phyloP scores from a whole-genome alignment of 345 rosid species.

The Lepidium sativum region DNA sequence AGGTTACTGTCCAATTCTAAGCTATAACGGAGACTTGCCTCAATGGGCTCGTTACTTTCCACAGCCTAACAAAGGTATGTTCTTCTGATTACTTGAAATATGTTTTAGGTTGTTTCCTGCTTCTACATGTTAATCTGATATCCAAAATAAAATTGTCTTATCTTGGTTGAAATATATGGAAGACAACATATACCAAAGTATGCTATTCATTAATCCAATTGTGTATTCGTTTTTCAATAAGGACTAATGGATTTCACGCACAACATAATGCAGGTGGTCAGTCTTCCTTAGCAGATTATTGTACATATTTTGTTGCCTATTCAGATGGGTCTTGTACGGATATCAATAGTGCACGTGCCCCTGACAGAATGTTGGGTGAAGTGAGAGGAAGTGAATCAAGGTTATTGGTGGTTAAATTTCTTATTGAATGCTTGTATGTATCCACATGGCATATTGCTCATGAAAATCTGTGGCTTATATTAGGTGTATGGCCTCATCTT shows the following conservation, averaged over 20 bases:
- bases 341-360: slow-evolving; percentile 83
- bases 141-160: neutral
- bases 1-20: slow-evolving; percentile 96
- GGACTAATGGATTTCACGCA: neutral
- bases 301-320: slow-evolving; percentile 95
- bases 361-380: slow-evolving; percentile 99
- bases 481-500: slow-evolving; percentile 98
- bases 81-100: neutral
- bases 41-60: slow-evolving; percentile 97
- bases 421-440: neutral
- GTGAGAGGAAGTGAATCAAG: slow-evolving; percentile 90
- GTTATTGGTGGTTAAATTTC: slow-evolving; percentile 32
- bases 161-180: neutral
- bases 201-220: neutral
- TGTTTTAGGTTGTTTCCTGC: neutral
- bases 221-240: neutral
- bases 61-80: slow-evolving; percentile 85
- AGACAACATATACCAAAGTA: neutral
- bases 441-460: neutral
- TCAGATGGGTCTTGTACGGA: slow-evolving; percentile 99
- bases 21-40: slow-evolving; percentile 88
- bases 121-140: neutral
- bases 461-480: slow-evolving; percentile 17
- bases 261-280: slow-evolving; percentile 74
- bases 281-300: slow-evolving; percentile 95